A percentile compares a stretch with the other conserved stretches of the same genome.
phyloP scores from a whole-genome alignment of 192 early-diverging fungal species.

The Backusella macrospora region DNA sequence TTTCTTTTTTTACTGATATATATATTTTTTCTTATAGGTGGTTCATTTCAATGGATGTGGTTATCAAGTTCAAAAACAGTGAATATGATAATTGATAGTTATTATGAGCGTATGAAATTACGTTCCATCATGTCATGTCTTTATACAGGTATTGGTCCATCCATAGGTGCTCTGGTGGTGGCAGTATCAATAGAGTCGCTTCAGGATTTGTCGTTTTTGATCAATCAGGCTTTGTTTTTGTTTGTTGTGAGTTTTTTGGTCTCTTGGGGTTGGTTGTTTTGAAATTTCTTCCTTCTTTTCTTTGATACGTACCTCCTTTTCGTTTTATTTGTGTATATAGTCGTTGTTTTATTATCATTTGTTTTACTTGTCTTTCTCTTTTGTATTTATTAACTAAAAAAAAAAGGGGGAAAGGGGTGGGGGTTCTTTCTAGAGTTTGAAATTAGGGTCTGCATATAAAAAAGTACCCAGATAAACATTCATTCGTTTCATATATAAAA shows the following conservation, averaged over 20 bases:
- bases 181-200: neutral
- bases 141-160: neutral
- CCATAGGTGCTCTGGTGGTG: neutral
- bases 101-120: conserved; percentile 6
- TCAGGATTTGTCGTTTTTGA: neutral
- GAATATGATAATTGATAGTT: neutral
- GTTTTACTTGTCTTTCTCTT: too few relatives aligned
- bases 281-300: neutral
- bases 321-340: neutral
- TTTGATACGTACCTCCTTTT: neutral
- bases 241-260: conserved; percentile 1
- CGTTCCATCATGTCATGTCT: neutral
- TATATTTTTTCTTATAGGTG: neutral
- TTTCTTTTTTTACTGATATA: neutral
- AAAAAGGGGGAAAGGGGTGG: too few relatives aligned
- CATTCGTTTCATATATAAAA: too few relatives aligned
- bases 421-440: too few relatives aligned
- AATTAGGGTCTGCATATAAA: too few relatives aligned
- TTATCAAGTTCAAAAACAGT: conserved; percentile 8
- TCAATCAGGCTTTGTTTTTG: neutral
- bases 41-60: conserved; percentile 5
- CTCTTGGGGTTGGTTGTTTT: neutral
- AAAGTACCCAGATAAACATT: too few relatives aligned
- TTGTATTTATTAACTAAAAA: too few relatives aligned
- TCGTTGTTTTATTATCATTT: too few relatives aligned